These are phyloP conservation scores for Forsythia suspensa DNA, from an alignment of 257 asterid species.

Conservation along the genomic window DNA sequence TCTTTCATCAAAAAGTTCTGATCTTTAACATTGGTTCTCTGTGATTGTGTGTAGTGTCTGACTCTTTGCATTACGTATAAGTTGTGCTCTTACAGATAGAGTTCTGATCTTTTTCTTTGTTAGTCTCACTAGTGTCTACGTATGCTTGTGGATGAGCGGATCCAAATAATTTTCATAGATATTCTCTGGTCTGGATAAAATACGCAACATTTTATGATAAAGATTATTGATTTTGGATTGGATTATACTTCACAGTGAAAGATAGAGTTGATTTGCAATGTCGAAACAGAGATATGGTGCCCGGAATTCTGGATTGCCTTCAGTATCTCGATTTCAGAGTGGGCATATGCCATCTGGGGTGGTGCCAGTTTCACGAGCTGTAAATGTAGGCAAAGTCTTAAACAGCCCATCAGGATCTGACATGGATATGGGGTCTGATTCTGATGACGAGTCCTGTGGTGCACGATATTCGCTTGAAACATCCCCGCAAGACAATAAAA, in stretches of 20 bases:
- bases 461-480: conserved; percentile 63
- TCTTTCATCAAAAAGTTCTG: not conserved
- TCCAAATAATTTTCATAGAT: not conserved
- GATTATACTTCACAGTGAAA: conserved; percentile 23
- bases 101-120: not conserved
- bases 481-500: conserved; percentile 82
- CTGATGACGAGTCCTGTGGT: conserved; percentile 61
- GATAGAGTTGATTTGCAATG: conserved; percentile 34
- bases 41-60: not conserved
- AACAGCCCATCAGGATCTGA: conserved; percentile 54
- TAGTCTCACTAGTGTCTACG: not conserved
- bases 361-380: conserved; percentile 26
- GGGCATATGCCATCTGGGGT: conserved; percentile 65
- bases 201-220: not conserved
- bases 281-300: conserved; percentile 47
- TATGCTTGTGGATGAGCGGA: not conserved
- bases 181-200: conserved; percentile 9
- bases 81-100: conserved; percentile 1
- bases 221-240: conserved; percentile 11
- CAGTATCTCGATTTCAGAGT: conserved; percentile 52
- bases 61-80: not conserved
- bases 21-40: not conserved
- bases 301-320: conserved; percentile 49
- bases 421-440: conserved; percentile 70
- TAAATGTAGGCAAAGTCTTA: conserved; percentile 26